These are phyloP conservation scores for Epichloe coenophiala DNA, from an alignment of 2,329 filamentous ascomycete species.

Conservation along the genomic window DNA sequence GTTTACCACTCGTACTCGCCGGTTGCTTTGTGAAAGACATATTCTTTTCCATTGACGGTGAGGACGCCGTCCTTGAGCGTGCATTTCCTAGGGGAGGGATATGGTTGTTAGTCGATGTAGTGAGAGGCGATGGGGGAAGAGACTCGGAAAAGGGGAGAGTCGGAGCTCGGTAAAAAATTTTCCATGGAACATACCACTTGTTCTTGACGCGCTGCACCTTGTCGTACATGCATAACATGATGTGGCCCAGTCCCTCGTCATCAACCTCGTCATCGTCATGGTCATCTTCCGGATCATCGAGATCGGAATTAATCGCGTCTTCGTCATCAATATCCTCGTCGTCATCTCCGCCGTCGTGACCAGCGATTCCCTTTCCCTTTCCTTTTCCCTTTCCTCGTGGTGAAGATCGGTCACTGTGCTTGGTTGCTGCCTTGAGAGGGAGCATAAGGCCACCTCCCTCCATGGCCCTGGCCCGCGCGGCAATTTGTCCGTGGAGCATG, in stretches of 20 bases:
- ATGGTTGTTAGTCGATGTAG: slow-evolving; percentile 2
- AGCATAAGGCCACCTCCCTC: slow-evolving; percentile 68
- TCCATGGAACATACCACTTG: slow-evolving; percentile 55
- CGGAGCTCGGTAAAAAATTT: too few relatives aligned
- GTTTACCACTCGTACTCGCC: slow-evolving; percentile 94
- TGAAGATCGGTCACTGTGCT: slow-evolving; percentile 11
- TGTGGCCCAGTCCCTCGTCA: slow-evolving; percentile 70
- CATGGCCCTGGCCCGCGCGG: slow-evolving; percentile 51
- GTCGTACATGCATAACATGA: slow-evolving; percentile 98
- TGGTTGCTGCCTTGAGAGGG: slow-evolving; percentile 45
- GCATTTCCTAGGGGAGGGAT: slow-evolving; percentile 58
- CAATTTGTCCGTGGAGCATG: slow-evolving; percentile 55
- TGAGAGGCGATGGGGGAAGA: slow-evolving; percentile 6
- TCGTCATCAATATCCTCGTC: slow-evolving; percentile 59
- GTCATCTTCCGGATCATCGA: slow-evolving; percentile 88
- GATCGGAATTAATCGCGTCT: slow-evolving; percentile 95
- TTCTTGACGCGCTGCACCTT: slow-evolving; percentile 99
- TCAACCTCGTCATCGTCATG: slow-evolving; percentile 74
- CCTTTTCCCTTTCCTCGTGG: slow-evolving; percentile 11
- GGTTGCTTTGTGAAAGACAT: slow-evolving; percentile 93
- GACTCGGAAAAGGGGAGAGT: not conserved
- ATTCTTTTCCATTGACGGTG: slow-evolving; percentile 86
- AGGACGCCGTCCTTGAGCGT: slow-evolving; percentile 93
- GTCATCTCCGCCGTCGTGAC: slow-evolving; percentile 51
- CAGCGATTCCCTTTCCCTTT: slow-evolving; percentile 25